phyloP scores from a whole-genome alignment of 495 filamentous ascomycete species.

The Lentithecium fluviatile region DNA sequence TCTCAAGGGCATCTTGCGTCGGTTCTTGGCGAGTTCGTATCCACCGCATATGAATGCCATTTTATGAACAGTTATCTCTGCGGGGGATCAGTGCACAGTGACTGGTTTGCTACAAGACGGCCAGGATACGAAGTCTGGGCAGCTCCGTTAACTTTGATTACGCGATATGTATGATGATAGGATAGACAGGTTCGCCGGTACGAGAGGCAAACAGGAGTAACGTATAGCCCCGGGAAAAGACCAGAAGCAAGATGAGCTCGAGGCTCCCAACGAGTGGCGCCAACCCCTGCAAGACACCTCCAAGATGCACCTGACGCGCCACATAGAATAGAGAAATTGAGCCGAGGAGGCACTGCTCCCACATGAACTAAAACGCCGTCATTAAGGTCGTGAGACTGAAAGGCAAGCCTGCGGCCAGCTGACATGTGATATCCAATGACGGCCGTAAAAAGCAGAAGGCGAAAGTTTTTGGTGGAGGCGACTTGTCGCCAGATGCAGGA shows the following conservation, averaged over 20 bases:
- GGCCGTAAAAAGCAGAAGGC: neutral
- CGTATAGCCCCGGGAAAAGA: neutral
- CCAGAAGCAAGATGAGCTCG: neutral
- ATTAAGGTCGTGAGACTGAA: conserved; percentile 25
- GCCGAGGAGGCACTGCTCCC: conserved; percentile 3
- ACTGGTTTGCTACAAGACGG: neutral
- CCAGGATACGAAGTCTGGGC: neutral
- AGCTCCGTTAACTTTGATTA: conserved; percentile 8
- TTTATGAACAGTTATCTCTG: neutral
- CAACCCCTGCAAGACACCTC: conserved; percentile 18
- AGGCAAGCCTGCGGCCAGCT: conserved; percentile 19
- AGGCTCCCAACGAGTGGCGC: neutral
- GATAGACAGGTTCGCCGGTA: neutral
- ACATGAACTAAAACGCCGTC: conserved; percentile 25
- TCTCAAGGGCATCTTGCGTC: neutral
- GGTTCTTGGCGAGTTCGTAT: neutral
- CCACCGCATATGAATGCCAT: neutral
- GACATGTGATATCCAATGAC: conserved; percentile 11
- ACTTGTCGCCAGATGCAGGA: conserved; percentile 10
- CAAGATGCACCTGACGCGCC: conserved; percentile 24
- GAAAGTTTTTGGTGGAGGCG: conserved; percentile 16
- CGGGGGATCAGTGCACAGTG: conserved; percentile 5
- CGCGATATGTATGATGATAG: conserved; percentile 2
- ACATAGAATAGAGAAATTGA: conserved; percentile 5
- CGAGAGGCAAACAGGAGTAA: neutral